A percentile compares a stretch with the other conserved stretches of the same genome.
Conservation (phyloP, 306 rosid species). For the Rubus idaeus region DNA sequence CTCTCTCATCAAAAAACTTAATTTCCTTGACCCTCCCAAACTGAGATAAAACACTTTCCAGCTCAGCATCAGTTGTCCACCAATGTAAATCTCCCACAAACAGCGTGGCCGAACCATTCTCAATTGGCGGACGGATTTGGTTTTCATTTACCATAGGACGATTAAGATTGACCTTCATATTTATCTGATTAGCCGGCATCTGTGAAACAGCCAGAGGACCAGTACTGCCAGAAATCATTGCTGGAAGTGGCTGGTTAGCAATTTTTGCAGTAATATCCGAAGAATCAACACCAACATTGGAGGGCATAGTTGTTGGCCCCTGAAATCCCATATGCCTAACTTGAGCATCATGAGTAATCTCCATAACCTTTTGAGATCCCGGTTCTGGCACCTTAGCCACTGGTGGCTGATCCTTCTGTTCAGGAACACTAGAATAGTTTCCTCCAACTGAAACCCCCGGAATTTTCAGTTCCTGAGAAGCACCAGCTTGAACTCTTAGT, state of each 20-base stretch:
- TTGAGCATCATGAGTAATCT: conserved; percentile 23
- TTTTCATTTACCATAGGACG: conserved; percentile 34
- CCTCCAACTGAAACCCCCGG: conserved; percentile 39
- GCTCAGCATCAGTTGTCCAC: conserved; percentile 63
- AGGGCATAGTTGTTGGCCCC: conserved; percentile 29
- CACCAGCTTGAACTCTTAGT: conserved; percentile 27
- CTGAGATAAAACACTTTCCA: conserved; percentile 34
- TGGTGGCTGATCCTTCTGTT: conserved; percentile 30
- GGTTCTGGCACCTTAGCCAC: conserved; percentile 27
- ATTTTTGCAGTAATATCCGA: conserved; percentile 27
- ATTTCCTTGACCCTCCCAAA: conserved; percentile 53
- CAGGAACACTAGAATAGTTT: conserved; percentile 28
- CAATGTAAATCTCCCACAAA: conserved; percentile 58
- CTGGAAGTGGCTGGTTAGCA: conserved; percentile 20
- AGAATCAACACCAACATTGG: conserved; percentile 20
- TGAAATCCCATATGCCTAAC: conserved; percentile 31
- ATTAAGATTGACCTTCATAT: conserved; percentile 19
- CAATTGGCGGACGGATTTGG: conserved; percentile 36
- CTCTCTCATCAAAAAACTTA: conserved; percentile 52
- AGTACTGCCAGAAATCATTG: conserved; percentile 24
- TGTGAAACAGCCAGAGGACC: conserved; percentile 27
- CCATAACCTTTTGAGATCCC: conserved; percentile 29
- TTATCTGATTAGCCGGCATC: conserved; percentile 31
- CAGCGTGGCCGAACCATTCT: conserved; percentile 36
- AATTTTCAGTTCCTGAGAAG: conserved; percentile 20